Percentiles rank a stretch among this genome's conserved stretches.
These are phyloP conservation scores for Chrysosporium queenslandicum DNA, from an alignment of 2,329 filamentous ascomycete species.

Conservation along the genomic window DNA sequence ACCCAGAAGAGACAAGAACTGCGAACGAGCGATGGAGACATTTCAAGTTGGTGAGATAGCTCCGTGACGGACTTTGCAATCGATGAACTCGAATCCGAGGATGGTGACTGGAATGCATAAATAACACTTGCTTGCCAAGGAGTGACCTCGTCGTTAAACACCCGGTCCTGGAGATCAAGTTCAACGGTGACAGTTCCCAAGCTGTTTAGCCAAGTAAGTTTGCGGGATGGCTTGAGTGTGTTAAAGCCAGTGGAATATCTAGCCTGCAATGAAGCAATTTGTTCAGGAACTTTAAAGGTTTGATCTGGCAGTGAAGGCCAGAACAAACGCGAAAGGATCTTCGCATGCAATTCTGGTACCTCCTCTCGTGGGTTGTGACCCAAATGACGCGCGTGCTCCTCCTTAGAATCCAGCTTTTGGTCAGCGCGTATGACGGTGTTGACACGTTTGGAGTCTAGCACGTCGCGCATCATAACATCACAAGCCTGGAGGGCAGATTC, in stretches of 20 bases:
- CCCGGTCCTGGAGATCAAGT: constrained; percentile 72
- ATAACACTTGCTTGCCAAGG: constrained; percentile 85
- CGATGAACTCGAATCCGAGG: constrained; percentile 19
- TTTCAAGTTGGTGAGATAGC: constrained; percentile 43
- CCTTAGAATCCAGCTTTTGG: constrained; percentile 32
- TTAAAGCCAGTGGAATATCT: constrained; percentile 69
- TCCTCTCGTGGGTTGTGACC: constrained; percentile 20
- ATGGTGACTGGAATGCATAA: constrained; percentile 58
- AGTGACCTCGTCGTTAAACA: constrained; percentile 58
- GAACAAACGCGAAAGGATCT: constrained; percentile 84
- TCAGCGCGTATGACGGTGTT: constrained; percentile 56
- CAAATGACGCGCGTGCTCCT: constrained; percentile 19
- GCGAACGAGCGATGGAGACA: constrained; percentile 48
- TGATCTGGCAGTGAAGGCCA: constrained; percentile 70
- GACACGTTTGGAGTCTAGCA: constrained; percentile 68
- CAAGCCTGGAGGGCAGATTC: constrained; percentile 79
- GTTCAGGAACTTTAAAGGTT: constrained; percentile 37
- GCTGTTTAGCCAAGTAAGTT: constrained; percentile 78
- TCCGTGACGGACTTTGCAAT: constrained; percentile 35
- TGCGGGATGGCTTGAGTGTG: constrained; percentile 68
- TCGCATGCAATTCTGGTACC: constrained; percentile 55
- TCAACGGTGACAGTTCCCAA: constrained; percentile 71
- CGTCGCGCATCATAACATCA: constrained; percentile 94
- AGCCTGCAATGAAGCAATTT: constrained; percentile 49
- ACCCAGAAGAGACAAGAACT: constrained; percentile 54